phyloP scores from a whole-genome alignment of 139 green algal genomes.

The Chlorella ohadii region DNA sequence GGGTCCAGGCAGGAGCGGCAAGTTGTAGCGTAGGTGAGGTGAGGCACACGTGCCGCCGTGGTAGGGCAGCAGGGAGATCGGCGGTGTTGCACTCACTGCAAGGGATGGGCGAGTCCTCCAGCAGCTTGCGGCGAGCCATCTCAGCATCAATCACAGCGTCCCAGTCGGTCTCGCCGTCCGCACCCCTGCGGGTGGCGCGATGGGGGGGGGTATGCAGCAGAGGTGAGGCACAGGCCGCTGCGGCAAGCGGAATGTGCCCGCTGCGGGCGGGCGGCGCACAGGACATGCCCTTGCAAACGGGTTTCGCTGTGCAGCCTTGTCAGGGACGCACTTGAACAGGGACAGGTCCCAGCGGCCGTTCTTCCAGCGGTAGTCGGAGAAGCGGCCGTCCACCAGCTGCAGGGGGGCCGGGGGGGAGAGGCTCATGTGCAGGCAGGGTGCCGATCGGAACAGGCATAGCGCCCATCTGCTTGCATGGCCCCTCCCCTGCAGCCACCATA shows the following conservation, averaged over 20 bases:
- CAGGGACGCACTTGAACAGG: slow-evolving; percentile 21
- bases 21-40: not conserved
- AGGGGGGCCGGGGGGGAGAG: not conserved
- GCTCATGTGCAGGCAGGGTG: too few species aligned
- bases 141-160: slow-evolving; percentile 90
- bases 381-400: slow-evolving; percentile 81
- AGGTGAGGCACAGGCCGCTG: too few species aligned
- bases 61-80: not conserved
- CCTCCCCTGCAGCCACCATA: too few species aligned
- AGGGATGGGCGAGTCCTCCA: slow-evolving; percentile 84
- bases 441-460: too few species aligned
- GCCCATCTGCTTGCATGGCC: too few species aligned
- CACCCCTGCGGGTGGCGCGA: slow-evolving; percentile 27
- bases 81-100: slow-evolving; percentile 46
- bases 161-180: slow-evolving; percentile 78
- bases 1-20: not conserved
- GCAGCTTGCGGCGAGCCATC: slow-evolving; percentile 86
- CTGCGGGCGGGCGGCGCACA: too few species aligned
- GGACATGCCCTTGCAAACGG: too few species aligned
- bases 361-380: slow-evolving; percentile 86
- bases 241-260: too few species aligned
- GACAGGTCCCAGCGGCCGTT: slow-evolving; percentile 58
- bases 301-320: too few species aligned
- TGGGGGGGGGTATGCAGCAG: too few species aligned
- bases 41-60: too few species aligned